These are phyloP conservation scores for Penicillium sp. DNA, from an alignment of 2,329 filamentous ascomycete genomes.

Conservation along the genomic window DNA sequence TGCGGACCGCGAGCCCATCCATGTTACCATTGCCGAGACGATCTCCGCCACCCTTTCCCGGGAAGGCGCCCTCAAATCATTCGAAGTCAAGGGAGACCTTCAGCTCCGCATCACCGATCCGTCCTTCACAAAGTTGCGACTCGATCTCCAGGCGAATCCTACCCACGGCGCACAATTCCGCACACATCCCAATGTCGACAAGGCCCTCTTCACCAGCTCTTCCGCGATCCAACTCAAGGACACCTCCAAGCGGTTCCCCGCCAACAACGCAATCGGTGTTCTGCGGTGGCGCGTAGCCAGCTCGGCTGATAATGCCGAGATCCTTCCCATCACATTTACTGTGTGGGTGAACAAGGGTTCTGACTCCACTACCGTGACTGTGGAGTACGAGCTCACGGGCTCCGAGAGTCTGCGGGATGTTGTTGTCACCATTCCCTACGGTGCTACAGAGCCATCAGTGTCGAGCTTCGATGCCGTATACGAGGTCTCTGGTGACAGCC, in stretches of 20 bases:
- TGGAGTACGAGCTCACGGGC: conserved; percentile 92
- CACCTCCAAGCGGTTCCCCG: conserved; percentile 79
- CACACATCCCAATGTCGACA: conserved; percentile 95
- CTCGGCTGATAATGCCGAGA: conserved; percentile 73
- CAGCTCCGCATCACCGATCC: conserved; percentile 87
- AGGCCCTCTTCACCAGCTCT: conserved; percentile 74
- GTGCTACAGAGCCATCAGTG: conserved; percentile 77
- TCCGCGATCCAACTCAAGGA: conserved; percentile 91
- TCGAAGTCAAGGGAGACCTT: conserved; percentile 88
- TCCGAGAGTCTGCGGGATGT: conserved; percentile 78
- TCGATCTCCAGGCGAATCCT: conserved; percentile 71
- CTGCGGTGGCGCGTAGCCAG: conserved; percentile 82
- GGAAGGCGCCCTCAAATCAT: conserved; percentile 80
- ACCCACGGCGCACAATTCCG: conserved; percentile 87
- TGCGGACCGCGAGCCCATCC: conserved; percentile 77
- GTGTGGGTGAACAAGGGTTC: conserved; percentile 94
- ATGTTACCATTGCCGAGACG: conserved; percentile 83
- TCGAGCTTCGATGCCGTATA: conserved; percentile 93
- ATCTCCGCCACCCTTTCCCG: conserved; percentile 85
- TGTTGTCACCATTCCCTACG: conserved; percentile 81
- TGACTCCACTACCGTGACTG: conserved; percentile 80
- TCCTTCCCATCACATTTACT: conserved; percentile 91
- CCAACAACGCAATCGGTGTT: conserved; percentile 90
- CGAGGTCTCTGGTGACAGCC: conserved; percentile 83
- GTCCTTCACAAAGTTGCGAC: conserved; percentile 85